Conservation (phyloP, 495 filamentous ascomycete genomes). For the Articulospora tetracladia region DNA sequence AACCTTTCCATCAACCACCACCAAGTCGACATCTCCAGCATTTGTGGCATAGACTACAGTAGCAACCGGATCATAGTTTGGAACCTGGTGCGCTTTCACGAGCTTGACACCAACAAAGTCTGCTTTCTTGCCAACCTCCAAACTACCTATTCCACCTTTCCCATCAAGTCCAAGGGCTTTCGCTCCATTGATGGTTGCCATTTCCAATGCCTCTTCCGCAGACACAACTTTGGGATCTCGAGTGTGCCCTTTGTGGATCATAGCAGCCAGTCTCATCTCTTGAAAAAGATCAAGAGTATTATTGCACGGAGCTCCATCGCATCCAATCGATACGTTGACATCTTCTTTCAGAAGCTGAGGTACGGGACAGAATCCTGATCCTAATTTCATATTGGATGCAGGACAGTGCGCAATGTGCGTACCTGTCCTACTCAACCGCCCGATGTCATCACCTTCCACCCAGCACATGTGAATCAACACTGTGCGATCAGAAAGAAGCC, state of each 20-base stretch:
- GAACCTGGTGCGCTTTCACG: background rate
- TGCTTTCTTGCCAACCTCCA: slow-evolving; percentile 2
- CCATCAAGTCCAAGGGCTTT: background rate
- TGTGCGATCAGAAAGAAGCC: background rate
- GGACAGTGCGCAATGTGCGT: background rate
- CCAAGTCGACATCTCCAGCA: background rate
- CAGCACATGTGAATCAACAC: background rate
- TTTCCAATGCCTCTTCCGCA: background rate
- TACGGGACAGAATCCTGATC: background rate
- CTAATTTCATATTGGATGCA: background rate
- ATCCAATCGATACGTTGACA: background rate
- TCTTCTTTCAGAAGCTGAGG: background rate
- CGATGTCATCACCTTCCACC: background rate
- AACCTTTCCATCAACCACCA: background rate
- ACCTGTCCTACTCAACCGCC: background rate
- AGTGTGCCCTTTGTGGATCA: background rate
- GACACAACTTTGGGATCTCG: background rate
- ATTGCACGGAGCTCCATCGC: background rate
- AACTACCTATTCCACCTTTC: background rate
- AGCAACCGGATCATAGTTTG: background rate
- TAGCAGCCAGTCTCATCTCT: background rate
- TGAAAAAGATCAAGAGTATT: background rate
- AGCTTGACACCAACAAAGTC: slow-evolving; percentile 1
- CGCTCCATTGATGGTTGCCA: slow-evolving; percentile 6
- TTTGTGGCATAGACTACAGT: background rate